phyloP scores from a whole-genome alignment of 208 protist species.

The Angomonas deanei region DNA sequence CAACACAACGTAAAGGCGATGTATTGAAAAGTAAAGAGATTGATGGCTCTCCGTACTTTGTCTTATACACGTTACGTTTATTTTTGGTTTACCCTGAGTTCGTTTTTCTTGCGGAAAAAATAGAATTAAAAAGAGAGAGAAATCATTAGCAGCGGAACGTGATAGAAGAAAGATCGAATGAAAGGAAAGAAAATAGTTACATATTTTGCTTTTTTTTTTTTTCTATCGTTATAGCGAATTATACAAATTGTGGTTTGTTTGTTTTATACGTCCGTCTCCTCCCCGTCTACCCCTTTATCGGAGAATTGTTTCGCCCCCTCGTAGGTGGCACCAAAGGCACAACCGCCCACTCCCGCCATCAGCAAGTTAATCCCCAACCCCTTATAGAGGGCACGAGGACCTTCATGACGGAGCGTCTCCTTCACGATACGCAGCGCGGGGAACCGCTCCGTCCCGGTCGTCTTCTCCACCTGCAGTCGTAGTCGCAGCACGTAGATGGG shows the following conservation, averaged over 20 bases:
- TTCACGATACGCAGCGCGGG: constrained; percentile 34
- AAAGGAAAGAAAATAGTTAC: constrained; percentile 1
- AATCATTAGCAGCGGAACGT: background rate
- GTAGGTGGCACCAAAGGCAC: constrained; percentile 73
- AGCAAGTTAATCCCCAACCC: constrained; percentile 66
- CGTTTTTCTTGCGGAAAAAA: background rate
- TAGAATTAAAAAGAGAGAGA: background rate
- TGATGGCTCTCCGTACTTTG: too few species aligned
- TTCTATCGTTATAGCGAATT: background rate
- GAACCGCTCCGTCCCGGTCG: constrained; percentile 26
- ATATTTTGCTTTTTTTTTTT: background rate
- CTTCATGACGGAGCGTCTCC: constrained; percentile 51
- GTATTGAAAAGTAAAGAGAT: too few species aligned
- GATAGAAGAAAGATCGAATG: background rate
- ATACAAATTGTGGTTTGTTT: background rate
- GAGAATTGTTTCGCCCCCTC: constrained; percentile 77
- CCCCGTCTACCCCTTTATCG: constrained; percentile 21
- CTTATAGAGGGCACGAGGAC: constrained; percentile 56
- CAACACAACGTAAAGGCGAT: too few species aligned
- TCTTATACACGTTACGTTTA: too few species aligned
- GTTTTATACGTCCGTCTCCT: background rate
- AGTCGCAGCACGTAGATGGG: constrained; percentile 78
- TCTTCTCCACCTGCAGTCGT: constrained; percentile 54
- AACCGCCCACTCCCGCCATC: constrained; percentile 53
- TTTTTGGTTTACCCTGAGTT: too few species aligned